Base-by-base conservation (phyloP, 768 basidiomycete genomes). In the Naganishia antarctica region DNA sequence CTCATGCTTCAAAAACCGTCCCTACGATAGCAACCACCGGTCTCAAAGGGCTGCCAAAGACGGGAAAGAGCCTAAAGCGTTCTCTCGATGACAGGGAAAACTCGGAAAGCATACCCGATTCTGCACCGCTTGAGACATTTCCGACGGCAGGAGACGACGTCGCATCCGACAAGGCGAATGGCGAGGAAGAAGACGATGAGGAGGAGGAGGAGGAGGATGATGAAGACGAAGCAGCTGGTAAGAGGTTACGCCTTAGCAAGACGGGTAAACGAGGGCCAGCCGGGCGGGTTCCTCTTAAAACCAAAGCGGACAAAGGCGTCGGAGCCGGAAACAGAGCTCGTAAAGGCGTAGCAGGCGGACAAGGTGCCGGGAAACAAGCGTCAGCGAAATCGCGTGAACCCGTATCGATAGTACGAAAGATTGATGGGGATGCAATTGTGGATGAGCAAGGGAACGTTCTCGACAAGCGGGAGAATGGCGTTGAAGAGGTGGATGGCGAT, bases 321-420 rank as follows among this genome's bases (percentile, higher is more conserved):
- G 34, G 15, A 37, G n/a, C 63, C 12, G 44, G 29, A 47, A 46
- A 40, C 11, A 57, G 23, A 2, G n/a, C n/a, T n/a, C n/a, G n/a
- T n/a, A n/a, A n/a, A n/a, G n/a, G n/a, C n/a, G 25, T 31, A 7
- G 25, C 29, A 12, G 60, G 60, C 16, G 60, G 60, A 18, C 47
- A 57, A 21, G 66, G 66, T 31, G 61, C 66, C 1, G 65, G 65
- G 32, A 65, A 65, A 44, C 40, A 57, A 51, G 44, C 49, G n/a
- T 18, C 53, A 15, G 37, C 53, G 9, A 66, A 64, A 34, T 45
- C 44, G 18, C 41, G 65, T 7, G 65, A 66, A 40, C 65, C 65
- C 1, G 29, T 66, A 23, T 60, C 58, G 5, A 51, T 66, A 8
- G 60, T 61, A 7, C 48, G 59, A 23, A 60, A 60, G 25, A 60